These are phyloP conservation scores for Monascus purpureus DNA, from an alignment of 495 filamentous ascomycete genomes.

Conservation along the genomic window DNA sequence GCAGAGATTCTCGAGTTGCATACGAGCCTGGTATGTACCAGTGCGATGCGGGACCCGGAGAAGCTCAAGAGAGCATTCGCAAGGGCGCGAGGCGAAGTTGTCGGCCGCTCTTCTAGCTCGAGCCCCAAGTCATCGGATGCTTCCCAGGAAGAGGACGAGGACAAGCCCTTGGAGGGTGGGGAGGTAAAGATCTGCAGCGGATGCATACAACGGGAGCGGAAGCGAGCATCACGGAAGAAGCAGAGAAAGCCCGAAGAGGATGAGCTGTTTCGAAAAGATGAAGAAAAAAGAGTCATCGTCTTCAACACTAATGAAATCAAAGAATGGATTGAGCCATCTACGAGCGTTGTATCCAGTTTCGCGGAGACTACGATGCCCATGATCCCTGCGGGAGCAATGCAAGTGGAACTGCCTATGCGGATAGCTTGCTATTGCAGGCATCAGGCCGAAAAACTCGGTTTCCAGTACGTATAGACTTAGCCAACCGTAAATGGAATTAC, in stretches of 20 bases:
- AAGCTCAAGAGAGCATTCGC: conserved; percentile 48
- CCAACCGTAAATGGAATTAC: not conserved
- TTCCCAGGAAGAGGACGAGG: conserved; percentile 34
- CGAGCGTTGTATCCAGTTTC: conserved; percentile 15
- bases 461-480: conserved; percentile 40
- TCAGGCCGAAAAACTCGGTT: conserved; percentile 81
- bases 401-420: conserved; percentile 79
- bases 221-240: conserved; percentile 81
- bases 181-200: conserved; percentile 74
- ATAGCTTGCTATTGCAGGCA: conserved; percentile 96
- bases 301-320: conserved; percentile 90
- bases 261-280: conserved; percentile 62
- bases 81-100: conserved; percentile 40
- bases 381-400: conserved; percentile 47
- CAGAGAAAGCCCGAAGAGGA: conserved; percentile 74
- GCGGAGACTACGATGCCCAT: conserved; percentile 16
- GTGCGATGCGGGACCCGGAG: conserved; percentile 69
- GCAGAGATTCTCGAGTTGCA: conserved; percentile 69
- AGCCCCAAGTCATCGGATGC: conserved; percentile 20
- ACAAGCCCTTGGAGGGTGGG: conserved; percentile 64
- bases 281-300: conserved; percentile 68
- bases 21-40: conserved; percentile 74
- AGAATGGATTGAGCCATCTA: conserved; percentile 57
- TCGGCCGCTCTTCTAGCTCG: conserved; percentile 11
- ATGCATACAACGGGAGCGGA: conserved; percentile 76